phyloP scores from a whole-genome alignment of 2,329 filamentous ascomycete genomes.

The Hypoxylon sp. region DNA sequence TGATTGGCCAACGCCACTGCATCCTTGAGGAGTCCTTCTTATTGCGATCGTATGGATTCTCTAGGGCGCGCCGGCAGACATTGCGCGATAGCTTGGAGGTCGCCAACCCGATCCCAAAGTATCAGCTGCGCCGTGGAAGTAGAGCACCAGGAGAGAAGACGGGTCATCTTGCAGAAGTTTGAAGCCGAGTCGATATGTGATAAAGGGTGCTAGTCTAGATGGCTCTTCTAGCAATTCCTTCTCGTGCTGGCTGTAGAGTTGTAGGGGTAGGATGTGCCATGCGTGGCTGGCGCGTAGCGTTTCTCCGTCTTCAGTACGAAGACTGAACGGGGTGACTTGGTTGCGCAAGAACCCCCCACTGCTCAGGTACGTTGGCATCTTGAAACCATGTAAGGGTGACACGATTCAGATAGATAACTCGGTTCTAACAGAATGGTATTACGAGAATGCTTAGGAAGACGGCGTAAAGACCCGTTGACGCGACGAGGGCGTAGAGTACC shows the following conservation, averaged over 20 bases:
- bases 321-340: constrained; percentile 78
- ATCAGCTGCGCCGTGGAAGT: constrained; percentile 68
- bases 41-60: constrained; percentile 69
- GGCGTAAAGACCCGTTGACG: constrained; percentile 13
- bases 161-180: constrained; percentile 59
- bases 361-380: constrained; percentile 73
- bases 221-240: constrained; percentile 56
- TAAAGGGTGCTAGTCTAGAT: constrained; percentile 50
- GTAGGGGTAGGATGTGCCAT: constrained; percentile 81
- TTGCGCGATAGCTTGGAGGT: constrained; percentile 66
- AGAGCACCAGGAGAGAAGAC: constrained; percentile 58
- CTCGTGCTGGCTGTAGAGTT: constrained; percentile 72
- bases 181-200: constrained; percentile 55
- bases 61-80: constrained; percentile 61
- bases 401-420: constrained; percentile 67
- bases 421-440: constrained; percentile 61
- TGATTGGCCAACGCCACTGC: constrained; percentile 60
- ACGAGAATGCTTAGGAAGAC: constrained; percentile 44
- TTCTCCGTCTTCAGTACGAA: constrained; percentile 74
- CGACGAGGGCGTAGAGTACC: not conserved
- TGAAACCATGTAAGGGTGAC: constrained; percentile 68
- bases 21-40: constrained; percentile 65
- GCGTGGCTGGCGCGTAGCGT: constrained; percentile 76
- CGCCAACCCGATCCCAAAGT: constrained; percentile 67
- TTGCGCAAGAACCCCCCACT: constrained; percentile 78